Evolutionary conservation across 371 early-diverging fungal genomes (phyloP).

Genomic region (Lichtheimia ornata): DNA sequence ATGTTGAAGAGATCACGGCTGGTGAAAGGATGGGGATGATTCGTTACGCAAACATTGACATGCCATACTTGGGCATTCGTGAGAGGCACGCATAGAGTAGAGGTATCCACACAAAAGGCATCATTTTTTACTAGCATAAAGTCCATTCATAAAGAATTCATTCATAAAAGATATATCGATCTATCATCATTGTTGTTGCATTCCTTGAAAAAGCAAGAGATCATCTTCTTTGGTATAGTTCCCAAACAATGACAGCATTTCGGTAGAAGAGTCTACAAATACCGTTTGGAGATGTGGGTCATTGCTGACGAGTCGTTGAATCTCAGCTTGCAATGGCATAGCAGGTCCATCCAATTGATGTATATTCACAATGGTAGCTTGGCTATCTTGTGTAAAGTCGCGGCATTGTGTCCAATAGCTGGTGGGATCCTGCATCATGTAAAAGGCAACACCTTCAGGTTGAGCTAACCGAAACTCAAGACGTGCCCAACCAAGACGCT

Average conservation of each 20-base stretch:
- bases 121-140: no score
- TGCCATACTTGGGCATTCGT: no score
- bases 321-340: constrained; percentile 34
- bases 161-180: no score
- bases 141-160: no score
- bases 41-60: no score
- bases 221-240: constrained; percentile 10
- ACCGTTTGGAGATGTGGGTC: constrained; percentile 8
- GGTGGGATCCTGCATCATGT: constrained; percentile 42
- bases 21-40: no score
- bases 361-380: constrained; percentile 46
- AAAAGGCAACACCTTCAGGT: constrained; percentile 49
- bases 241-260: constrained; percentile 10
- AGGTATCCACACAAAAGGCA: no score
- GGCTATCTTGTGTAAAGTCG: constrained; percentile 76
- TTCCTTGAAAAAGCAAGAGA: constrained; percentile 21
- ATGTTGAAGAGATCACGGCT: no score
- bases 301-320: constrained; percentile 22
- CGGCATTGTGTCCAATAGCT: constrained; percentile 65
- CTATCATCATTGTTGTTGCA: constrained; percentile 6
- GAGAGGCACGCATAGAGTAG: no score
- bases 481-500: constrained; percentile 34
- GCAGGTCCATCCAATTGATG: constrained; percentile 43
- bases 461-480: constrained; percentile 24
- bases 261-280: not conserved